Evolutionary conservation across 768 basidiomycete genomes (phyloP).

Genomic region (Amanita phalloides): DNA sequence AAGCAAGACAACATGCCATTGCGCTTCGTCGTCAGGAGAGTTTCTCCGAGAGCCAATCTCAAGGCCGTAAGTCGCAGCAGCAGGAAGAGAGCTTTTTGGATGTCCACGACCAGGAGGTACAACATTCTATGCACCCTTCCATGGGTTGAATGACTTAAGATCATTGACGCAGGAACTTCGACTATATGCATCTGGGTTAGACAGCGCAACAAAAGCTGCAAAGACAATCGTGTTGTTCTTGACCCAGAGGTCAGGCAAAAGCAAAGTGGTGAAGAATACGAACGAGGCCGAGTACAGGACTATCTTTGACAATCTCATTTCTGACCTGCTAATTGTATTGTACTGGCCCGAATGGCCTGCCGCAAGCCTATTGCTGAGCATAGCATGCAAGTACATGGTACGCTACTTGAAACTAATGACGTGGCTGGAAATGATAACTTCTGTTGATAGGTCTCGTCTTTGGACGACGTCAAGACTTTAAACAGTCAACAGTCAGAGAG

Average conservation of each 20-base stretch:
- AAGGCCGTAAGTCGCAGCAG: slow-evolving; percentile 10
- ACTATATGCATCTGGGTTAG: slow-evolving; percentile 61
- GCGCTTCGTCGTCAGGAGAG: slow-evolving; percentile 58
- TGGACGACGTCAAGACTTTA: slow-evolving; percentile 73
- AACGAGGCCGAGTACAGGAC: slow-evolving; percentile 91
- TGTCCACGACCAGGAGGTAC: slow-evolving; percentile 58
- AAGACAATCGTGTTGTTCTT: slow-evolving; percentile 75
- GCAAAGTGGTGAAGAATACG: slow-evolving; percentile 80
- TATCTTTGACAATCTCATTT: slow-evolving; percentile 86
- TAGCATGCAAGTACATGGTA: slow-evolving; percentile 84
- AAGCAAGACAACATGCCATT: slow-evolving; percentile 48
- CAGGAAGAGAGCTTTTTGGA: slow-evolving; percentile 43
- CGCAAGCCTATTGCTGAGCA: slow-evolving; percentile 67
- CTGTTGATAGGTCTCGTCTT: slow-evolving; percentile 51
- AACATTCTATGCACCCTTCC: slow-evolving; percentile 1
- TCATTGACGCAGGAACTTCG: slow-evolving; percentile 44
- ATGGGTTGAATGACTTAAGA: not conserved
- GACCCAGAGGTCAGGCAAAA: slow-evolving; percentile 74
- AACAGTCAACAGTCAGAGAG: slow-evolving; percentile 38
- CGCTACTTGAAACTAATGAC: slow-evolving; percentile 7
- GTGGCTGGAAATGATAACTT: not conserved
- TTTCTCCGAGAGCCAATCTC: slow-evolving; percentile 31
- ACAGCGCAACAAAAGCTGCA: slow-evolving; percentile 77
- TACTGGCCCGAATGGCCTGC: slow-evolving; percentile 99
- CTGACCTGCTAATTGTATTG: slow-evolving; percentile 78